Percentiles rank a stretch among this genome's conserved stretches.
phyloP scores from a whole-genome alignment of 805 yeast species.

The Teunomyces kruisii region DNA sequence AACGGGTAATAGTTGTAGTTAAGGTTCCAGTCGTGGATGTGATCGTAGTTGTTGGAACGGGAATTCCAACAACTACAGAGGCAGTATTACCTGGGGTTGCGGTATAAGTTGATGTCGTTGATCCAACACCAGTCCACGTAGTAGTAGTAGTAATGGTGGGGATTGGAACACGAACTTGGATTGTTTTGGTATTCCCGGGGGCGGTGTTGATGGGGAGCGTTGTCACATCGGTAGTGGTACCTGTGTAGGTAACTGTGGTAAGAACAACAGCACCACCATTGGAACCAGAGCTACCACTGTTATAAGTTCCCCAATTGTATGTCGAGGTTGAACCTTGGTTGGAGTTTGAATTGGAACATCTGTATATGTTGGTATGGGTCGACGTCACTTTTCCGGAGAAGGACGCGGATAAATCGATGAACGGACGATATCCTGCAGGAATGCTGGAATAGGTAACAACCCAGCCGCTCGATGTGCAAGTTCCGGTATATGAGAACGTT shows the following conservation, averaged over 20 bases:
- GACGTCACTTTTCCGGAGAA: slow-evolving; percentile 1
- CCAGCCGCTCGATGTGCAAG: slow-evolving; percentile 1
- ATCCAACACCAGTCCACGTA: slow-evolving; percentile 9
- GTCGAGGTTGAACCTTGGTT: not conserved
- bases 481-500: slow-evolving; percentile 1
- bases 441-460: slow-evolving; percentile 15
- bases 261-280: slow-evolving; percentile 7
- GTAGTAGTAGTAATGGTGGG: slow-evolving; percentile 10
- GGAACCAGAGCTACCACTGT: slow-evolving; percentile 1
- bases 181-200: slow-evolving; percentile 11
- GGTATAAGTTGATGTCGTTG: slow-evolving; percentile 14
- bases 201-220: slow-evolving; percentile 8
- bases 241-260: slow-evolving; percentile 9
- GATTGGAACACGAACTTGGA: not conserved
- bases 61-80: slow-evolving; percentile 23
- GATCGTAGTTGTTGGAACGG: slow-evolving; percentile 11
- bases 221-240: slow-evolving; percentile 16
- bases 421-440: slow-evolving; percentile 28
- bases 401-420: slow-evolving; percentile 5
- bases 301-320: slow-evolving; percentile 5
- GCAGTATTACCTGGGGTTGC: slow-evolving; percentile 16
- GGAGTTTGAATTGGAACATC: not conserved
- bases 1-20: slow-evolving; percentile 7
- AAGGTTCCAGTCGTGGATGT: slow-evolving; percentile 8
- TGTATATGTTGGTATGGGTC: not conserved